Evolutionary conservation across 2,329 filamentous ascomycete species (phyloP).

Genomic region (Cladosporium sp.): DNA sequence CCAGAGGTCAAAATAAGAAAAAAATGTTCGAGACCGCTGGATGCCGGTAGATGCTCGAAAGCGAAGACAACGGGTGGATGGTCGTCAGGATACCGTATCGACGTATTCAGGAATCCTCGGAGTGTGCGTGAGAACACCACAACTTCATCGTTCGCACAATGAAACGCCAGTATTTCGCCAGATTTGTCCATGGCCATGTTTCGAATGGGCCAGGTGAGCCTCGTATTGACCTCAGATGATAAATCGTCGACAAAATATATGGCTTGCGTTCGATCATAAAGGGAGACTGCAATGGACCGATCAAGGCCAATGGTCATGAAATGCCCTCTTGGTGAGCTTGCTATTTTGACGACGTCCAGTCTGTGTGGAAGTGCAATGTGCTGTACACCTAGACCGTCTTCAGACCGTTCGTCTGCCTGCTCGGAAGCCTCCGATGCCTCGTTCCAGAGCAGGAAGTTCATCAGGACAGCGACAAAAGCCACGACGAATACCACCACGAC

Average conservation of each 20-base stretch:
- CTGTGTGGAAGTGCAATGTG: conserved; percentile 58
- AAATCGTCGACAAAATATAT: conserved; percentile 17
- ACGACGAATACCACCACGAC: conserved; percentile 58
- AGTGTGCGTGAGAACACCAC: conserved; percentile 58
- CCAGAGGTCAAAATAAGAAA: conserved; percentile 59
- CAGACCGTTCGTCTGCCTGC: conserved; percentile 42
- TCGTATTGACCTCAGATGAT: conserved; percentile 16
- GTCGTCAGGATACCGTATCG: conserved; percentile 50
- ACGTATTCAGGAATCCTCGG: conserved; percentile 50
- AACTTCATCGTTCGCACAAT: conserved; percentile 53
- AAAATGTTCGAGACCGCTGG: conserved; percentile 29
- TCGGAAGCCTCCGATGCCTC: conserved; percentile 42
- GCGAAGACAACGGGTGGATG: conserved; percentile 59
- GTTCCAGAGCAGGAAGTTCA: conserved; percentile 68
- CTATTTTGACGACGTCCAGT: conserved; percentile 62
- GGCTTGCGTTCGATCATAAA: conserved; percentile 18
- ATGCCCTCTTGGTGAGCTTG: conserved; percentile 56
- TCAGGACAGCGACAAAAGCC: conserved; percentile 61
- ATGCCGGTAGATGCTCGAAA: conserved; percentile 44
- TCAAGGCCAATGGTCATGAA: conserved; percentile 67
- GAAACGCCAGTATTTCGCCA: conserved; percentile 60
- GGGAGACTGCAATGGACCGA: conserved; percentile 47
- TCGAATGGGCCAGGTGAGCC: conserved; percentile 33
- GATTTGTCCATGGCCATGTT: conserved; percentile 59
- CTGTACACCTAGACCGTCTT: conserved; percentile 52